Percentiles rank a stretch among this genome's conserved stretches.
phyloP scores from a whole-genome alignment of 2,329 filamentous ascomycete species.

The Microsporum ferrugineum region DNA sequence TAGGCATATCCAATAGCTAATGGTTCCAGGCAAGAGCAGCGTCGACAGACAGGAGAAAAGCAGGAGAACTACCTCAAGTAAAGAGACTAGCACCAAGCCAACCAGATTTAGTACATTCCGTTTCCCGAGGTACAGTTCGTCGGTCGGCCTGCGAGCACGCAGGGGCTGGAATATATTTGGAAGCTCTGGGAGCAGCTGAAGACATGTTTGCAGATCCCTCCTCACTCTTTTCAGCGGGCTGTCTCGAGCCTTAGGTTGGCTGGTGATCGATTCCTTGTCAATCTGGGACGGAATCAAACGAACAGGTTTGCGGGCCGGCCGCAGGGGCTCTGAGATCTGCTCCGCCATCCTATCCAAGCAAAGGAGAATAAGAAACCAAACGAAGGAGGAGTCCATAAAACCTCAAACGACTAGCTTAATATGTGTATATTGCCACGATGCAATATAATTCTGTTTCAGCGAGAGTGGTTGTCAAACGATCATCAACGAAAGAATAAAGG shows the following conservation, averaged over 20 bases:
- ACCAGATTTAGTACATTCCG: conserved; percentile 9
- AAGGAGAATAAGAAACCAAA: background rate
- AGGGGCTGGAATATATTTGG: conserved; percentile 11
- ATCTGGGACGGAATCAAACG: conserved; percentile 12
- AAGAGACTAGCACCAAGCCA: conserved; percentile 7
- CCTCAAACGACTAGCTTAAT: background rate
- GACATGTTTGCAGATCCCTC: conserved; percentile 10
- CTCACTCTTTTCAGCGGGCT: conserved; percentile 9
- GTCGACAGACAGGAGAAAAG: background rate
- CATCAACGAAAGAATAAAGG: background rate
- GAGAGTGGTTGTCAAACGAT: background rate
- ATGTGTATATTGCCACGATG: background rate
- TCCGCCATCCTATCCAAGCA: background rate
- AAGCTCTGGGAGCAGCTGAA: conserved; percentile 9
- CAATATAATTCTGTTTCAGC: background rate
- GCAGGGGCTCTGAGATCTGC: background rate
- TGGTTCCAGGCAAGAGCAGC: conserved; percentile 10
- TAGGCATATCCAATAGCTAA: conserved; percentile 6
- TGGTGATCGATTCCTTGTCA: conserved; percentile 9
- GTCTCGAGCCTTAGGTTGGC: conserved; percentile 11
- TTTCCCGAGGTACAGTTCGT: conserved; percentile 11
- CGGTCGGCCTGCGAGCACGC: background rate
- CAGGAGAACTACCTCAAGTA: conserved; percentile 8
- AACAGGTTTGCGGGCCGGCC: conserved; percentile 4
- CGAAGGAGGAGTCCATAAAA: background rate